Percentiles rank a stretch among this genome's conserved stretches.
Conservation (phyloP, 495 filamentous ascomycete genomes). For the Pyrenopolyporus hunteri region DNA sequence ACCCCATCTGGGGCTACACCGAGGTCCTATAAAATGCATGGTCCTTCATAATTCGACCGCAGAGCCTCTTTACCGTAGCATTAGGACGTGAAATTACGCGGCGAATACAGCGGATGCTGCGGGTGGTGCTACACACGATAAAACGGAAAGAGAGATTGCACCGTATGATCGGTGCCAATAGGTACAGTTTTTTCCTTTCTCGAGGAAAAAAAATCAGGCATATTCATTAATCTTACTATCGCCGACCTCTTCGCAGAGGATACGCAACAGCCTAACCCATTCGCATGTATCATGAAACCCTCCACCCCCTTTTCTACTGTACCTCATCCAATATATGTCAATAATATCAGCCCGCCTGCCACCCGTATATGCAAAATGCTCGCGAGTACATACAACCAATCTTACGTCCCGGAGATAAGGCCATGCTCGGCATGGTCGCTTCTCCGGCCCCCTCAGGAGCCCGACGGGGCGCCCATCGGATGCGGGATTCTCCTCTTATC, state of each 20-base stretch:
- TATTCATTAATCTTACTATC: neutral
- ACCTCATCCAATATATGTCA: slow-evolving; percentile 3
- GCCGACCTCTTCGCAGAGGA: slow-evolving; percentile 7
- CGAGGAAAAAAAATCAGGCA: too few species aligned
- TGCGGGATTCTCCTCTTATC: neutral
- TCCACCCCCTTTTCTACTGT: neutral
- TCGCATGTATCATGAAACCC: slow-evolving; percentile 14
- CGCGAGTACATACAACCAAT: slow-evolving; percentile 6
- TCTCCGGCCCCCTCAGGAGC: neutral
- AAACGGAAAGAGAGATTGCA: neutral
- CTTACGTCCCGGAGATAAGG: slow-evolving; percentile 7
- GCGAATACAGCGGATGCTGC: neutral
- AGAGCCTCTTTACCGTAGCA: slow-evolving; percentile 2
- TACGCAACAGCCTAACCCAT: slow-evolving; percentile 2
- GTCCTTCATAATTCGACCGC: neutral
- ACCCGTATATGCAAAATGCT: slow-evolving; percentile 16
- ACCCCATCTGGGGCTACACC: slow-evolving; percentile 14
- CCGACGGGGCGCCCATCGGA: neutral
- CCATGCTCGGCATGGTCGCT: too few species aligned
- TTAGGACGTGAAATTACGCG: neutral
- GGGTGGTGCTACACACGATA: neutral
- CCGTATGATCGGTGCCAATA: neutral
- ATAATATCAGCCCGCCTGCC: slow-evolving; percentile 1
- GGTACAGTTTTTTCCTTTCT: too few species aligned
- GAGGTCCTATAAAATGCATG: slow-evolving; percentile 8